Evolutionary conservation across 2,329 filamentous ascomycete species (phyloP).

Genomic region (Beauveria rudraprayagi): DNA sequence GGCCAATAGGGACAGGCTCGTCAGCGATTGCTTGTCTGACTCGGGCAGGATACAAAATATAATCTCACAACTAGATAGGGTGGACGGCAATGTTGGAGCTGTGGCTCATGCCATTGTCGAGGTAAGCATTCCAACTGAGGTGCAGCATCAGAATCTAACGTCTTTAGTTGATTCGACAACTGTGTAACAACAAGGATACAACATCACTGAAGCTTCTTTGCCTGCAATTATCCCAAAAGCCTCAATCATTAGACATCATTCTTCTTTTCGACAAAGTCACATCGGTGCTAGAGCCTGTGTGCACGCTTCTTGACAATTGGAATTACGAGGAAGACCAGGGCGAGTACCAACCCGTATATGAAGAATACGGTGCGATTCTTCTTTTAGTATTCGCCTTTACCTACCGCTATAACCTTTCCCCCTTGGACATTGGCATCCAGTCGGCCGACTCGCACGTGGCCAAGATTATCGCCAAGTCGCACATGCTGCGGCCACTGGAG

Average conservation of each 20-base stretch:
- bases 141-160: background rate
- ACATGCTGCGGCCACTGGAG: slow-evolving; percentile 47
- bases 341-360: slow-evolving; percentile 78
- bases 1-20: slow-evolving; percentile 69
- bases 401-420: slow-evolving; percentile 63
- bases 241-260: slow-evolving; percentile 64
- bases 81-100: slow-evolving; percentile 85
- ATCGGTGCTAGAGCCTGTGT: slow-evolving; percentile 64
- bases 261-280: slow-evolving; percentile 65
- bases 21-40: slow-evolving; percentile 70
- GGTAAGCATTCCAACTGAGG: slow-evolving; percentile 31
- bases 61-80: slow-evolving; percentile 74
- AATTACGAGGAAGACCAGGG: slow-evolving; percentile 74
- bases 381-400: slow-evolving; percentile 66
- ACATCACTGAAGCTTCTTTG: slow-evolving; percentile 73
- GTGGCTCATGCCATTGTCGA: slow-evolving; percentile 72
- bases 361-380: slow-evolving; percentile 73
- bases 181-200: slow-evolving; percentile 67
- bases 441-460: slow-evolving; percentile 59
- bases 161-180: slow-evolving; percentile 54
- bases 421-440: slow-evolving; percentile 54
- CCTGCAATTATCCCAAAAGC: slow-evolving; percentile 62
- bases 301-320: slow-evolving; percentile 70
- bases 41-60: slow-evolving; percentile 67
- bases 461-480: slow-evolving; percentile 53